phyloP scores from a whole-genome alignment of 495 filamentous ascomycete genomes.

The Xylaria nigripes region DNA sequence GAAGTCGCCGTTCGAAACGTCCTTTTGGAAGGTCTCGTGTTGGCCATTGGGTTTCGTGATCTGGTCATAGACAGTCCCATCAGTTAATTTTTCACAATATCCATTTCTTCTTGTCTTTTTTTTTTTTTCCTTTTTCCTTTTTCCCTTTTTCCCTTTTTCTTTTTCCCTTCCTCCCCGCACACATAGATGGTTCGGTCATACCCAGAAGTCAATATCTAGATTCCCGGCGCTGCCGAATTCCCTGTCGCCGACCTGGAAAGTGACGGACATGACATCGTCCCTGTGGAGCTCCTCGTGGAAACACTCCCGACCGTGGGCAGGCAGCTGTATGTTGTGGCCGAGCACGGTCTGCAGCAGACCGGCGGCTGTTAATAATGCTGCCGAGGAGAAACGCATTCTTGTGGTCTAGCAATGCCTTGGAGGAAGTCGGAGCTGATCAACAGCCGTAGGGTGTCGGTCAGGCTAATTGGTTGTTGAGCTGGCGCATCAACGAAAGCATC shows the following conservation, averaged over 20 bases:
- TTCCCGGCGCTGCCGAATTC: conserved; percentile 95
- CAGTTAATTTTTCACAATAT: conserved; percentile 5
- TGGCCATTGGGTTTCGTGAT: conserved; percentile 72
- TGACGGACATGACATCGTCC: conserved; percentile 97
- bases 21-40: conserved; percentile 69
- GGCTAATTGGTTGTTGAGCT: background rate
- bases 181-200: conserved; percentile 36
- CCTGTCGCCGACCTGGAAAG: conserved; percentile 94
- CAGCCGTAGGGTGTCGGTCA: background rate
- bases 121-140: no score
- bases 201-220: conserved; percentile 96
- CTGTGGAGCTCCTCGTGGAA: conserved; percentile 90
- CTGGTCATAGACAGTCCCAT: conserved; percentile 35
- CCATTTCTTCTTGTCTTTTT: background rate
- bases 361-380: conserved; percentile 55
- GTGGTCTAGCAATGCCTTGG: background rate
- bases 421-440: background rate
- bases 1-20: conserved; percentile 82
- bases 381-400: conserved; percentile 49
- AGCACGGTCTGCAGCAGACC: conserved; percentile 53
- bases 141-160: background rate
- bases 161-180: background rate
- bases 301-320: conserved; percentile 86
- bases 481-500: background rate
- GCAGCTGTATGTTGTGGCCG: conserved; percentile 92